Evolutionary conservation across 139 green algal genomes (phyloP), one percentile per base, ranked within the genome.

Genomic region (Asterochloris sp.): DNA sequence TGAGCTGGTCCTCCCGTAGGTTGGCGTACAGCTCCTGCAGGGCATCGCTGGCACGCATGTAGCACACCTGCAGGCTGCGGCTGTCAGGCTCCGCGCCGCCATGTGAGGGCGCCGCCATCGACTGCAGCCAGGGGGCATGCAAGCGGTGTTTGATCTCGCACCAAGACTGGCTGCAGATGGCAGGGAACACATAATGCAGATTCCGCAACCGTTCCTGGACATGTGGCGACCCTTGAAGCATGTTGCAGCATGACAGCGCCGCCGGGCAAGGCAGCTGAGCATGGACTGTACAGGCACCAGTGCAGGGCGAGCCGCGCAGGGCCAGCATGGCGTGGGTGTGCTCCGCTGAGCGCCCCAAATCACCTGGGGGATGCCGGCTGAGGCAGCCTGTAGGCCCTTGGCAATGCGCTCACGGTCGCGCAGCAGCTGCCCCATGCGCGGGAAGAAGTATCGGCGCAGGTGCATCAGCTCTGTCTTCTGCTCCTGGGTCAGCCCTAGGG

Each of bases 381-480:
- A 54, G 38, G 38, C 38, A 54, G 38, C 60, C 54, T 80, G 76
- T 47, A 80, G 54, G 13, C 60, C 76, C 38, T 62, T 54, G 76
- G 13, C 47, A n/a, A 80, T 80, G 60, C 76, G 76, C 2, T 80
- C 60, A 10, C 76, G 21, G 60, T 80, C 60, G 21, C 61, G 60
- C 21, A 80, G 76, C 76, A 80, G 60, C 16, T 69, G 76, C 13
- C 76, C 76, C 76, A 80, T 80, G 24, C 68, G 23, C 9, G 76
- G 76, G 13, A 80, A 62, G 76, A 80, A 80, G 24, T 69, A 12
- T 15, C 76, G 76, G 24, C 76, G 61, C 76, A 80, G 24, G 10
- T 61, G 60, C 76, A 80, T 80, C 76, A 80, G 76, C 76, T 80
- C 76, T 47, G 67, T 61, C 12, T 23, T 47, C 23, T 80, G 76